phyloP scores from a whole-genome alignment of 768 basidiomycete genomes.

The Boletus barrowsii region DNA sequence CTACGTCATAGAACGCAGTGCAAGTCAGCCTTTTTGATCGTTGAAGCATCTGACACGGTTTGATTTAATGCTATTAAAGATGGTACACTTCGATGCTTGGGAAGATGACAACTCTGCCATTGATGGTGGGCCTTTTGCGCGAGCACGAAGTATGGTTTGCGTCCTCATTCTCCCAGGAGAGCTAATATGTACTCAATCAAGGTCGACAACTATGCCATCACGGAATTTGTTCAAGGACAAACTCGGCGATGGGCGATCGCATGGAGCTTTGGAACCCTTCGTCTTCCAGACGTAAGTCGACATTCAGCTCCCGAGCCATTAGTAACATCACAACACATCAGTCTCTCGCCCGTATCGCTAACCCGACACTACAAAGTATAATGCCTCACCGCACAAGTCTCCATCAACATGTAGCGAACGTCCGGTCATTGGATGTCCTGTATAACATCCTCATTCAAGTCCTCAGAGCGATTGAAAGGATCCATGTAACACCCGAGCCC shows the following conservation, averaged over 20 bases:
- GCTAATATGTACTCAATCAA: slow-evolving; percentile 28
- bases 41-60: neutral
- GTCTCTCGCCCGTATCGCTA: slow-evolving; percentile 36
- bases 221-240: slow-evolving; percentile 80
- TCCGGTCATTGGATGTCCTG: slow-evolving; percentile 9
- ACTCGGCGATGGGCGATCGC: slow-evolving; percentile 91
- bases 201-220: slow-evolving; percentile 86
- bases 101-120: slow-evolving; percentile 69
- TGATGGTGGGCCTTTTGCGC: slow-evolving; percentile 57
- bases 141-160: slow-evolving; percentile 37
- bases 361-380: slow-evolving; percentile 45
- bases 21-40: slow-evolving; percentile 39
- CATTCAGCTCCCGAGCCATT: neutral
- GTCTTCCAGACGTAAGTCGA: slow-evolving; percentile 73
- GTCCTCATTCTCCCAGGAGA: neutral
- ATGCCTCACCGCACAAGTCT: slow-evolving; percentile 62
- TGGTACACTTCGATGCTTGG: slow-evolving; percentile 97
- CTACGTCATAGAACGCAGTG: slow-evolving; percentile 46
- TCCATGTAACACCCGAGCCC: slow-evolving; percentile 11
- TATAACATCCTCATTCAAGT: slow-evolving; percentile 25
- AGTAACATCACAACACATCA: slow-evolving; percentile 34
- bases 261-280: slow-evolving; percentile 70
- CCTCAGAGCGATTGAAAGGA: slow-evolving; percentile 34
- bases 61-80: slow-evolving; percentile 24
- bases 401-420: slow-evolving; percentile 34